Evolutionary conservation across 129 eudicot species (phyloP).

Genomic region (Centaurea solstitialis): DNA sequence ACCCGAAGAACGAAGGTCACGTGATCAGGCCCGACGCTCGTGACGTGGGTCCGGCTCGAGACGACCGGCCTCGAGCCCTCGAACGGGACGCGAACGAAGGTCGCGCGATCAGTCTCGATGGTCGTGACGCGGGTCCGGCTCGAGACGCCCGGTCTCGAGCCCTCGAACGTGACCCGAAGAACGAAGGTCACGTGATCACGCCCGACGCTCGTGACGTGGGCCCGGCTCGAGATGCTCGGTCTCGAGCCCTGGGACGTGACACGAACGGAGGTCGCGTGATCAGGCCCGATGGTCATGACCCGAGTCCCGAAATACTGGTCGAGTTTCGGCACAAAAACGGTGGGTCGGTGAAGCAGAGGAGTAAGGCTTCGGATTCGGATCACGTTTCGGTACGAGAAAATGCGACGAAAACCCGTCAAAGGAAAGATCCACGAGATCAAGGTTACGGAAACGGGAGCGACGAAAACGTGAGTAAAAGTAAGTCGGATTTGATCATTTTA

Average conservation of each 20-base stretch:
- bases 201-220: background rate
- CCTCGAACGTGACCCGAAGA: too few relatives aligned
- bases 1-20: too few relatives aligned
- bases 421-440: constrained; percentile 4
- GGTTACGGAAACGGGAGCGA: constrained; percentile 1
- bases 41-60: background rate
- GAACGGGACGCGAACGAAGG: constrained; percentile 3
- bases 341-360: background rate
- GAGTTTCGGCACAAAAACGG: constrained; percentile 29
- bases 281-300: constrained; percentile 8
- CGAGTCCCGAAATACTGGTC: constrained; percentile 14
- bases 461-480: background rate
- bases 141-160: too few relatives aligned
- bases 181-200: too few relatives aligned
- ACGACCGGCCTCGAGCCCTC: background rate
- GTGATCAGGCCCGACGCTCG: too few relatives aligned
- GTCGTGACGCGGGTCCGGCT: background rate
- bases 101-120: background rate
- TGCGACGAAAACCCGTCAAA: background rate
- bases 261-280: background rate
- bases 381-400: constrained; percentile 21
- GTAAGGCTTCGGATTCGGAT: background rate
- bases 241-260: background rate
- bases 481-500: constrained; percentile 18
- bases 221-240: background rate